Conservation (phyloP, 306 rosid species). For the Quercus berberidifolia region DNA sequence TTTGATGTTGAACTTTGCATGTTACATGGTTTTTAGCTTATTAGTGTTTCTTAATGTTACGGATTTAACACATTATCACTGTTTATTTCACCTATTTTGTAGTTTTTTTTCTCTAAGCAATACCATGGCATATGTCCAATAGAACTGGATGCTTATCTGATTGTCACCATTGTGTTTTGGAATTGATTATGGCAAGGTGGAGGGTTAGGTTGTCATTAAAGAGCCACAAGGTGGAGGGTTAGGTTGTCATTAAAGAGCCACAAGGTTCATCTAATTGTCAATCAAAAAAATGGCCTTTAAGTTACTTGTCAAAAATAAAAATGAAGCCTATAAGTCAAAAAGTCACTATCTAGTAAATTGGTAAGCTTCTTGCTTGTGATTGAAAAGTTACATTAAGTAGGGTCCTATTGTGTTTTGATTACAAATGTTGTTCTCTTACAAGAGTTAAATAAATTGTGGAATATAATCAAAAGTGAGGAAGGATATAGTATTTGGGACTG, state of each 20-base stretch:
- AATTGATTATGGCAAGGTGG: background rate
- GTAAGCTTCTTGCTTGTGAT: background rate
- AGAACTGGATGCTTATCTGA: background rate
- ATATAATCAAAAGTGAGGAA: background rate
- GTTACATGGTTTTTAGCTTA: slow-evolving; percentile 1
- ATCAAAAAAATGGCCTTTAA: no score
- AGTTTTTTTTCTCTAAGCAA: background rate
- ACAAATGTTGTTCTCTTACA: background rate
- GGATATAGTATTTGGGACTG: background rate
- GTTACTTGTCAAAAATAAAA: no score
- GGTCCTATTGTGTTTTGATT: background rate
- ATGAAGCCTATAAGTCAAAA: no score
- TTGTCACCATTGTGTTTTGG: background rate
- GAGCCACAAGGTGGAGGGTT: no score
- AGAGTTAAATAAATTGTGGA: background rate
- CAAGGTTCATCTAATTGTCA: no score
- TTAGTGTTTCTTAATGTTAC: background rate
- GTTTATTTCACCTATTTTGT: background rate
- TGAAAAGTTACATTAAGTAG: background rate
- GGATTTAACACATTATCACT: slow-evolving; percentile 1
- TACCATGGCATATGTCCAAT: background rate
- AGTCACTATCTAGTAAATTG: no score
- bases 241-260: no score
- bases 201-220: no score
- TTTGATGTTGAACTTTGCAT: slow-evolving; percentile 16